phyloP scores from a whole-genome alignment of 1,284 basidiomycete genomes.

The Somion occarium region DNA sequence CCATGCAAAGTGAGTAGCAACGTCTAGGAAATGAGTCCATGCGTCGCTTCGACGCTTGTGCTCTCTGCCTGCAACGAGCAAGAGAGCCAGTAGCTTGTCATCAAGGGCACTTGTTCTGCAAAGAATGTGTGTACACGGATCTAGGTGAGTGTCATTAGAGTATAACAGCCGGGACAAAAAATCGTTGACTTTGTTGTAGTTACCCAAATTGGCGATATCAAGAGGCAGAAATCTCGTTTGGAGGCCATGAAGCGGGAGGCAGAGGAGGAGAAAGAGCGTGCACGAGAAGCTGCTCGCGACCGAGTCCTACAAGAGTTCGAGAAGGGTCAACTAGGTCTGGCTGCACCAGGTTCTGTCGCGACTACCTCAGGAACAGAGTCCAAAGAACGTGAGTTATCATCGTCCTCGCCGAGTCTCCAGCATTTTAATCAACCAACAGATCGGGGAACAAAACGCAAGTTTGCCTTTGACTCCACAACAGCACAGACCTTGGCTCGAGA shows the following conservation, averaged over 20 bases:
- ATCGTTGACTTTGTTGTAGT: conserved; percentile 44
- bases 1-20: conserved; percentile 44
- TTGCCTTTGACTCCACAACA: conserved; percentile 66
- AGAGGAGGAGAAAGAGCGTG: conserved; percentile 64
- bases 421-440: conserved; percentile 27
- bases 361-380: conserved; percentile 33
- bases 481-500: conserved; percentile 70
- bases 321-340: conserved; percentile 68
- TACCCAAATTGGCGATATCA: conserved; percentile 87
- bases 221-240: conserved; percentile 74
- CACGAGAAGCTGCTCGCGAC: conserved; percentile 71
- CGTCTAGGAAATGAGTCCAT: conserved; percentile 88
- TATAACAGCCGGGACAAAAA: too few species aligned
- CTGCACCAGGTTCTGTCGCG: conserved; percentile 30
- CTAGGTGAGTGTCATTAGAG: conserved; percentile 46
- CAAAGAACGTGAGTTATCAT: conserved; percentile 32
- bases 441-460: conserved; percentile 67
- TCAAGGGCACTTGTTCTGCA: conserved; percentile 88
- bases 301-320: conserved; percentile 87
- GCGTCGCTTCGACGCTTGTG: conserved; percentile 83
- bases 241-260: conserved; percentile 71
- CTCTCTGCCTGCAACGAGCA: conserved; percentile 78
- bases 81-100: conserved; percentile 78
- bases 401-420: neutral
- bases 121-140: conserved; percentile 79